phyloP scores from a whole-genome alignment of 352 stramenopile species.

The Phytophthora cactorum region DNA sequence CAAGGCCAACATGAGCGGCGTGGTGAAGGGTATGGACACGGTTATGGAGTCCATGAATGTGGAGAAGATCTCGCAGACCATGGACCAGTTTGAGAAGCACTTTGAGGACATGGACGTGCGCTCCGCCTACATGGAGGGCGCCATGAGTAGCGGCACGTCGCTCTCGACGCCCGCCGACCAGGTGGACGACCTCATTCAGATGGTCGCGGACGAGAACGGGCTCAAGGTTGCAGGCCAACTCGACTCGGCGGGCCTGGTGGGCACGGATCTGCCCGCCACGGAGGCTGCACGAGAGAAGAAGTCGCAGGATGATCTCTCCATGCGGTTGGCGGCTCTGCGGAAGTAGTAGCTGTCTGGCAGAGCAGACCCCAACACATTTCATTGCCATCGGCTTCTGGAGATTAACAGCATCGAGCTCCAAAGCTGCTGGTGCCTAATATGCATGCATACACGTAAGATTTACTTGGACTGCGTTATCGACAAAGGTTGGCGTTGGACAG shows the following conservation, averaged over 20 bases:
- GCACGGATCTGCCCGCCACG: conserved; percentile 62
- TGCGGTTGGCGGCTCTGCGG: conserved; percentile 79
- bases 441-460: conserved; percentile 3
- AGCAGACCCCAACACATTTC: not conserved
- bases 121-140: conserved; percentile 97
- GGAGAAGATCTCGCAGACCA: conserved; percentile 96
- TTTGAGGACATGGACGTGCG: conserved; percentile 99
- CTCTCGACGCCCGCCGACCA: conserved; percentile 96
- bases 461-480: too few species aligned
- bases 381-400: not conserved
- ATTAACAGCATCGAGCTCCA: conserved; percentile 1
- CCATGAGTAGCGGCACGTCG: conserved; percentile 97
- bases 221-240: conserved; percentile 95
- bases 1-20: conserved; percentile 96
- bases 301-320: conserved; percentile 82
- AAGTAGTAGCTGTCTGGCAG: conserved; percentile 44
- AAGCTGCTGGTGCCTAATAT: conserved; percentile 31
- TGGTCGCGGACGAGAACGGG: conserved; percentile 98
- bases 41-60: conserved; percentile 98
- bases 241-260: conserved; percentile 91
- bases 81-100: conserved; percentile 99
- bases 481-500: too few species aligned
- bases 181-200: conserved; percentile 97
- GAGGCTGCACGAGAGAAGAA: conserved; percentile 84
- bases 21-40: conserved; percentile 97